These are phyloP conservation scores for Begonia masoniana DNA, from an alignment of 306 rosid species.

Conservation along the genomic window DNA sequence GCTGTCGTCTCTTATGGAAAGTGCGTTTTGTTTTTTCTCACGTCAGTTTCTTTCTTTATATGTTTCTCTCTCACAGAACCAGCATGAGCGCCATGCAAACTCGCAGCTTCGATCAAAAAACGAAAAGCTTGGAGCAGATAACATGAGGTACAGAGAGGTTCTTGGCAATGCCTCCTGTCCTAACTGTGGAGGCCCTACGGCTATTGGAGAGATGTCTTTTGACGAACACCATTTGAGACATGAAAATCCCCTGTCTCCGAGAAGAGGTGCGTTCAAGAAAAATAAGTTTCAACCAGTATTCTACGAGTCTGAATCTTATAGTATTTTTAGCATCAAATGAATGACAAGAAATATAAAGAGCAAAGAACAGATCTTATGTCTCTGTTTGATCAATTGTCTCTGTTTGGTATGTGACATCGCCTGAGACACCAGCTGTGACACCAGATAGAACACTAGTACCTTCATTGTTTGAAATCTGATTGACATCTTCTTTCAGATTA, in stretches of 20 bases:
- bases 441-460: no score
- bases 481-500: no score
- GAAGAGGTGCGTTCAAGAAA: conserved; percentile 57
- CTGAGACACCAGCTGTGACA: no score
- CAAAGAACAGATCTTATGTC: no score
- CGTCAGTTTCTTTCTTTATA: not conserved
- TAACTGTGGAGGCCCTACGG: conserved; percentile 94
- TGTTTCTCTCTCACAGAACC: conserved; percentile 33
- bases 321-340: no score
- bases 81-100: conserved; percentile 80
- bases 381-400: no score
- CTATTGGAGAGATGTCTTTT: conserved; percentile 94
- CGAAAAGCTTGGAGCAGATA: conserved; percentile 85
- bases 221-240: conserved; percentile 90
- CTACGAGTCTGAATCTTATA: no score
- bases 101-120: conserved; percentile 62
- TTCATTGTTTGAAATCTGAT: no score
- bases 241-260: conserved; percentile 73
- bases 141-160: conserved; percentile 93
- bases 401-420: no score
- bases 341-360: no score
- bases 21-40: not conserved
- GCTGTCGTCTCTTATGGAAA: no score
- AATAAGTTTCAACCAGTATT: no score
- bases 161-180: conserved; percentile 92